Conservation (phyloP, 345 rosid genomes). For the Dovyalis caffra region DNA sequence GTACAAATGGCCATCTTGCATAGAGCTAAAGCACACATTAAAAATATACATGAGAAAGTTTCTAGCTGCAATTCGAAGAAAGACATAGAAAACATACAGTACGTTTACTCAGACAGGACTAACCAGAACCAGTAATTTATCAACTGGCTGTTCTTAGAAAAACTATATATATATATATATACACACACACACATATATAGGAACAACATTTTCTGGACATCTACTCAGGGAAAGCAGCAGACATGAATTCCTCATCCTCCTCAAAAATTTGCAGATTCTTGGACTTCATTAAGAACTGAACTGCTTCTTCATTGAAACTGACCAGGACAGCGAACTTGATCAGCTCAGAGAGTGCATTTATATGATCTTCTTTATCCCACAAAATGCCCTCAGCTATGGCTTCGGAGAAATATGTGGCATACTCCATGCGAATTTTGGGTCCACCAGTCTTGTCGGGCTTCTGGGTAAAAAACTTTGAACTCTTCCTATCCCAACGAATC, state of each 20-base stretch:
- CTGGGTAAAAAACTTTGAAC: conserved; percentile 37
- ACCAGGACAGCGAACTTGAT: conserved; percentile 56
- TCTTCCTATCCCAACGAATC: conserved; percentile 59
- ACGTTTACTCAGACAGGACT: too few species aligned
- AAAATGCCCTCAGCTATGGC: conserved; percentile 53
- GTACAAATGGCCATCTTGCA: too few species aligned
- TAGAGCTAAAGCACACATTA: too few species aligned
- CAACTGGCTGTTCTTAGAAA: too few species aligned
- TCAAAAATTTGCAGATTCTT: conserved; percentile 48
- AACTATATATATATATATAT: too few species aligned
- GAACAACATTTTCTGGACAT: too few species aligned
- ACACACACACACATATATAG: too few species aligned
- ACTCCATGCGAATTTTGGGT: conserved; percentile 28
- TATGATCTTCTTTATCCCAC: conserved; percentile 33
- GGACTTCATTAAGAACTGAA: conserved; percentile 54
- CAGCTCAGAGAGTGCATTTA: conserved; percentile 45
- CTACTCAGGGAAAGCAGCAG: too few species aligned
- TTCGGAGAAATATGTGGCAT: conserved; percentile 53
- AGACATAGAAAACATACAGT: too few species aligned
- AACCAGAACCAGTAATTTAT: too few species aligned
- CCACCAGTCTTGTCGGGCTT: conserved; percentile 38
- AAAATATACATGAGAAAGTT: too few species aligned
- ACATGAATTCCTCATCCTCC: conserved; percentile 53
- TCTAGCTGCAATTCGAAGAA: too few species aligned
- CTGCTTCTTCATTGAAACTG: conserved; percentile 48